Base-by-base conservation (phyloP, 768 basidiomycete species). In the Udeniomyces megalosporus region DNA sequence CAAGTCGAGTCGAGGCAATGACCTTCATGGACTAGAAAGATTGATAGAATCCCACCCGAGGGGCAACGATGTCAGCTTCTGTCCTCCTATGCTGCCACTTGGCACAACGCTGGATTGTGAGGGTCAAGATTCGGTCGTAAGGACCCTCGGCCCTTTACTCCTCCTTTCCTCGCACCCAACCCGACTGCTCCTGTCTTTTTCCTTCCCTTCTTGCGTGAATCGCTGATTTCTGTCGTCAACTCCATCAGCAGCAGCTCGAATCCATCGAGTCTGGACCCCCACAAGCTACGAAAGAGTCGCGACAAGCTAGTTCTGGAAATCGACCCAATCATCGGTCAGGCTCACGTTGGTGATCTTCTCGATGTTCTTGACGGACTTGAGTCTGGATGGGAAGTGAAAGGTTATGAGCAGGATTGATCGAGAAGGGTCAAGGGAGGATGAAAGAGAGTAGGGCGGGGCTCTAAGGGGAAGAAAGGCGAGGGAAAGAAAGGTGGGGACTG, bases 1-100 rank as follows among this genome's bases (percentile, higher is more conserved):
- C 81, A 38, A 99, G 84, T 75, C 92, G 91, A 57, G 92, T 93
- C 55, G 93, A 96, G 62, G 92, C 93, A 80, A 96, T 93, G 82
- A 99, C 92, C 81, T 95, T 93, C 89, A 95, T 93, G 54, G 90
- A 89, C 86, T 91, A n/a, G n/a, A n/a, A n/a, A n/a, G n/a, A n/a
- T n/a, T n/a, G n/a, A n/a, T n/a, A n/a, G n/a, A n/a, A n/a, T n/a
- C n/a, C n/a, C n/a, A n/a, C n/a, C n/a, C n/a, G n/a, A n/a, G n/a
- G n/a, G n/a, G n/a, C n/a, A n/a, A n/a, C n/a, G 3, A 8, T 32
- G 35, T 51, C 26, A 51, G 49, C 49, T 10, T 24, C 49, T 15
- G 32, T 17, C 17, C 1, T 46, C 15, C 5, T 24, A 22, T 29
- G 55, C 38, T 17, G 17, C 26, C 3, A 34, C 14, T 20, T 12